Evolutionary conservation across 495 filamentous ascomycete genomes (phyloP), one percentile per base, ranked within the genome.

Genomic region (Collariella sp.): DNA sequence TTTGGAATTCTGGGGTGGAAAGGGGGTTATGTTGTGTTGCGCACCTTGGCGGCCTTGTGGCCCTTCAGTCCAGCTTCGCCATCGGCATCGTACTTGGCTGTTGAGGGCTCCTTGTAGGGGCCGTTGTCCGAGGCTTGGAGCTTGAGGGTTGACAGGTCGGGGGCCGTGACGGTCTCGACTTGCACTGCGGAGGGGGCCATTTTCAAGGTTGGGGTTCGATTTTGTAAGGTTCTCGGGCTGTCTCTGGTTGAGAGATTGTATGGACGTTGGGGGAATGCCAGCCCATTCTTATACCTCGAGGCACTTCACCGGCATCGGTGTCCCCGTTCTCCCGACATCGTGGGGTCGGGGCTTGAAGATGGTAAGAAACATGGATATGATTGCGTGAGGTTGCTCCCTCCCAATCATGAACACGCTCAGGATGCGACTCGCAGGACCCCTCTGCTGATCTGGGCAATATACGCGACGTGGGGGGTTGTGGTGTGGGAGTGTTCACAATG

Each of bases 61-160:
- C 70, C 76, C 52, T 73, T 76, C 19, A 73, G 20, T 23, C 57
- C 71, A 44, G 69, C 67, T 46, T 79, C 77, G 29, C 62, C 66
- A 3, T 78, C 69, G 15, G 74, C 69, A 50, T 78, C 72, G 54
- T 78, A 80, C 56, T 76, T 74, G 43, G 72, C 73, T 26, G 77
- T 61, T 7, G 70, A 66, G 42, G 83, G 71, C 61, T 86, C 81
- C 71, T 86, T 86, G 69, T 85, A 85, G 42, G 72, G 68, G n/a
- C 76, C 76, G 5, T 67, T 69, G 18, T 73, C 70, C 20, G 64
- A 62, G 31, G 71, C 63, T 5, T 69, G 62, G 16, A 73, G 66
- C 58, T 66, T 72, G 54, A 55, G 24, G 23, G 43, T 15, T n/a
- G 48, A 10, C 23, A 59, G 69, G 55, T 52, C 70, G 40, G 58